Percentiles rank a stretch among this genome's conserved stretches.
Evolutionary conservation across 306 rosid species (phyloP).

Genomic region (Dryas alaskensis): DNA sequence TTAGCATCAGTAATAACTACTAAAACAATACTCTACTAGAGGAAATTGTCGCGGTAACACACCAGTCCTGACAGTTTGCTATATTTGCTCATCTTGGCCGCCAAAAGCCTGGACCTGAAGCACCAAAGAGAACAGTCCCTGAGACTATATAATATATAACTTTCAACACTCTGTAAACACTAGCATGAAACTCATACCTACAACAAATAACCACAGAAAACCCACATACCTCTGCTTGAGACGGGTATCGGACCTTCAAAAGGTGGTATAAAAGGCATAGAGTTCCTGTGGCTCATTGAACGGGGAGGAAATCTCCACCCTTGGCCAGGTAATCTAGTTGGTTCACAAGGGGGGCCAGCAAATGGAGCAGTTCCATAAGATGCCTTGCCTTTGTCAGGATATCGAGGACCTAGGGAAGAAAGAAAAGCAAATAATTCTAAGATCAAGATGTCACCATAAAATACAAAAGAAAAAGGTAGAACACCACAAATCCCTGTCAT

Average conservation of each 20-base stretch:
- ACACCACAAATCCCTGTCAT: neutral
- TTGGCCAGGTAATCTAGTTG: conserved; percentile 58
- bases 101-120: conserved; percentile 83
- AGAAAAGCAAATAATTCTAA: conserved; percentile 16
- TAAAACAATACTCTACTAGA: neutral
- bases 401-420: conserved; percentile 51
- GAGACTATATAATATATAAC: neutral
- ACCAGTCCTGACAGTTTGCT: conserved; percentile 35
- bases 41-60: conserved; percentile 12
- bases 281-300: conserved; percentile 57
- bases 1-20: neutral
- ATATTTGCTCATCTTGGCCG: conserved; percentile 60
- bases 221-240: conserved; percentile 55
- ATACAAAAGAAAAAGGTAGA: conserved; percentile 12
- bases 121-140: conserved; percentile 17
- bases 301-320: conserved; percentile 82
- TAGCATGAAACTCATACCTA: neutral
- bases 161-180: neutral
- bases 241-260: conserved; percentile 75
- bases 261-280: conserved; percentile 71
- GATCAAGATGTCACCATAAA: conserved; percentile 13
- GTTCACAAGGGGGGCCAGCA: conserved; percentile 73
- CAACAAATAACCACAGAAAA: neutral
- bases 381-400: conserved; percentile 50
- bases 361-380: conserved; percentile 46